Base-by-base conservation (phyloP, 2,329 filamentous ascomycete genomes). In the Neofusicoccum umdonicola region DNA sequence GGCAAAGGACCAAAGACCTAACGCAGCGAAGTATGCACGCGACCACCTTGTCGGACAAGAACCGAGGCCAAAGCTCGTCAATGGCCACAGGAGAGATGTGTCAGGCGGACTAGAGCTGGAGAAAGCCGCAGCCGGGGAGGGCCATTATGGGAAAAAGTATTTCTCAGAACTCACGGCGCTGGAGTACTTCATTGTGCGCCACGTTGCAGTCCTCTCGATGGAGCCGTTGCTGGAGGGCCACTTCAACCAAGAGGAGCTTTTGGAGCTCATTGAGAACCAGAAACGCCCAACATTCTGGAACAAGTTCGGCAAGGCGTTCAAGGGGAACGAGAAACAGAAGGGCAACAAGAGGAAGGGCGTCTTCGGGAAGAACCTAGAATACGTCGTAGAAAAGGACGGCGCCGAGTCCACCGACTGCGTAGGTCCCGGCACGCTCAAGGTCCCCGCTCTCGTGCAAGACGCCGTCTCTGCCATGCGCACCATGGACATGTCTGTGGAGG, bases 401-500 rank as follows among this genome's bases (percentile, higher is more conserved):
- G 94, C 95, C 45, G 95, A 99, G 74, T 98, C 93, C n/a, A 98
- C 93, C 0, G 93, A 98, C 75, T 95, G 95, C 41, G 92, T 99
- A 67, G 95, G 95, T 0, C 93, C 95, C 11, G 94, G 93, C 17
- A 90, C 92, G 13, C 83, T 99, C 64, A 90, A 92, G 62, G 92
- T 99, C 47, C 95, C 95, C 2, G 91, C 92, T n/a, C 84, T 99
- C 61, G 86, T 99, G n/a, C 94, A 98, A 72, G 94, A 97, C 74
- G 89, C 94, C 56, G 90, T 99, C 42, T 90, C 91, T 3, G 93
- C 93, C 12, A 97, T 99, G 92, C 89, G 93, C 71, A 95, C 94
- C 78, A 98, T 99, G 92, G 95, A 99, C 77, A 93, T 99, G 81
- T 98, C 94, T 1, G 92, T 99, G 1, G 95, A 99, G 78, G 95